Conservation (phyloP, 2,329 filamentous ascomycete genomes). For the Daldinia sp. region DNA sequence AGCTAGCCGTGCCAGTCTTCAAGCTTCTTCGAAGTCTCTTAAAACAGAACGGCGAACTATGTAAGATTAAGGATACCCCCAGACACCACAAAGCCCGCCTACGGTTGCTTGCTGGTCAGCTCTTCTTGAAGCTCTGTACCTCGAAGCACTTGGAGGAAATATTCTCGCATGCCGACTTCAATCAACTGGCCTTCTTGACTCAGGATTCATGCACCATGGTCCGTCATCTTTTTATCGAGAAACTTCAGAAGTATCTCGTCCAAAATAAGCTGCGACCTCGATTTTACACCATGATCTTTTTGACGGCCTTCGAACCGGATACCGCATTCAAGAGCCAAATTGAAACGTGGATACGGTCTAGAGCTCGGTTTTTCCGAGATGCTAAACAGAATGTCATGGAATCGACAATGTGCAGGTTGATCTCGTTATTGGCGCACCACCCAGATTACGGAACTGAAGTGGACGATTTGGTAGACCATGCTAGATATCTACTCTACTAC, state of each 20-base stretch:
- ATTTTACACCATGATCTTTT: conserved; percentile 89
- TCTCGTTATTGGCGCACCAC: conserved; percentile 91
- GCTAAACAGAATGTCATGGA: conserved; percentile 76
- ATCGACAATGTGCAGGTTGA: conserved; percentile 78
- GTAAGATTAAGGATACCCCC: conserved; percentile 78
- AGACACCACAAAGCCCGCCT: conserved; percentile 81
- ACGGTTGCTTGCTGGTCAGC: conserved; percentile 80
- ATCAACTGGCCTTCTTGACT: conserved; percentile 79
- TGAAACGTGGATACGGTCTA: conserved; percentile 88
- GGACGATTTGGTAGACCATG: conserved; percentile 79
- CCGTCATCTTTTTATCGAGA: conserved; percentile 79
- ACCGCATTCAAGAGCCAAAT: conserved; percentile 75
- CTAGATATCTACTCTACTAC: conserved; percentile 90
- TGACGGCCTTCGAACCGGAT: conserved; percentile 89
- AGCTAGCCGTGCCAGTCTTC: conserved; percentile 73
- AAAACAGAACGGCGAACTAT: conserved; percentile 78
- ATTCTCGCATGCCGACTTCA: conserved; percentile 77
- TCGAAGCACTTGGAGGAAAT: conserved; percentile 78
- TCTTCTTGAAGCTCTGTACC: conserved; percentile 84
- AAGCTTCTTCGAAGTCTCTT: conserved; percentile 81
- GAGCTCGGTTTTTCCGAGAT: conserved; percentile 70
- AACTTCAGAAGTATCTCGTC: conserved; percentile 89
- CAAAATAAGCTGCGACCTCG: conserved; percentile 73
- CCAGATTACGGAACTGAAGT: conserved; percentile 79
- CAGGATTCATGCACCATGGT: conserved; percentile 81